Evolutionary conservation across 768 basidiomycete species (phyloP), one percentile per base, ranked within the genome.

Genomic region (Terana coerulea): DNA sequence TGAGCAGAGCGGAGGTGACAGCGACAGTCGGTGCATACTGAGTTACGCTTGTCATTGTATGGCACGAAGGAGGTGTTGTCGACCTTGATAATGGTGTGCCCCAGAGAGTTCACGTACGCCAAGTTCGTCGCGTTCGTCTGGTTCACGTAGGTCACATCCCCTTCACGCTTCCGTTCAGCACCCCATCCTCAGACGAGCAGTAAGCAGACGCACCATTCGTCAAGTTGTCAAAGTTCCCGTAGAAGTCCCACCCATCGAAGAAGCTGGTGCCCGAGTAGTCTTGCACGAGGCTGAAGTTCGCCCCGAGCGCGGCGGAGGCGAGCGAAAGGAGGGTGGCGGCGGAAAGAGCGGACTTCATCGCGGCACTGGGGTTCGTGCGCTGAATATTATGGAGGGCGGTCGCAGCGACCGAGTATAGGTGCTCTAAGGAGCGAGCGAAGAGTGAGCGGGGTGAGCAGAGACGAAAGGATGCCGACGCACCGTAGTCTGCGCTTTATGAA

Each of bases 11-110:
- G 17, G 15, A 22, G 68, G 1, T 69, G 59, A 33, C 9, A 29
- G 11, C n/a, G 39, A 14, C 12, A 19, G 28, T n/a, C n/a, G 30
- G 24, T 8, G 68, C 54, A 52, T 53, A 90, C 88, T 30, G 87
- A 77, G 55, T 83, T 76, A 34, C 88, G 72, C 59, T 82, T 76
- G 42, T 80, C 59, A 50, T 76, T 75, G 44, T 67, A 71, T n/a
- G 70, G 67, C 3, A 88, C 78, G 36, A 74, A 73, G 10, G 78
- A 80, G 4, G 69, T 67, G 62, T 89, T 88, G 70, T 91, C 88
- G 14, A 91, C 88, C 61, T 75, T 83, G 51, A 92, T 72, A 54
- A 93, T 75, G 3, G 81, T 84, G 46, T 84, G 80, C 7, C 84
- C 81, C 2, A n/a, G 17, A 36, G 57, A 56, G 53, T 85, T 83